phyloP scores from a whole-genome alignment of 371 early-diverging fungal species.

The Entomophthora muscae region DNA sequence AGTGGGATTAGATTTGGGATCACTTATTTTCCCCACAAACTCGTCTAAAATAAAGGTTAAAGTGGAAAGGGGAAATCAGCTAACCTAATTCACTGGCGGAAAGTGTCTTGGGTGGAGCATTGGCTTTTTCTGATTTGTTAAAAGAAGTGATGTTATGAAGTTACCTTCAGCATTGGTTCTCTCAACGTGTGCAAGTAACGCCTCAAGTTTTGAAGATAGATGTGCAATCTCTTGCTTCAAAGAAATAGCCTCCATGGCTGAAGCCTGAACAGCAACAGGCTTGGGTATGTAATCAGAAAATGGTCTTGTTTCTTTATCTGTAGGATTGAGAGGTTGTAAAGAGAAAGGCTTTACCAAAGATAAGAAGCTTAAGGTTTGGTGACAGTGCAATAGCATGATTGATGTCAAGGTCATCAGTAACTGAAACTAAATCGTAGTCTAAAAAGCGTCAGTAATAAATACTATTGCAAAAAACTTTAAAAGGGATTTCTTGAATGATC shows the following conservation, averaged over 20 bases:
- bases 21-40: not conserved
- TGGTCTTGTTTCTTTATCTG: not conserved
- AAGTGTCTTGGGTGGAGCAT: not conserved
- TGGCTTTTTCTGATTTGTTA: not conserved
- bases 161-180: not conserved
- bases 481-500: too few relatives aligned
- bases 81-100: not conserved
- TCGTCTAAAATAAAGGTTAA: not conserved
- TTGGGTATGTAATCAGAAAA: not conserved
- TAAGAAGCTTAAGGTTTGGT: not conserved
- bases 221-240: not conserved
- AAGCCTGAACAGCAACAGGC: not conserved
- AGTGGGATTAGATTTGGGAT: not conserved
- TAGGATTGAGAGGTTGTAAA: too few relatives aligned
- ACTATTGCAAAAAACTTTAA: not conserved
- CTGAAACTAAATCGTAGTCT: not conserved
- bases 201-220: not conserved
- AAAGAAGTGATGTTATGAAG: not conserved
- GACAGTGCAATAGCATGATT: constrained; percentile 2
- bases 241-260: not conserved
- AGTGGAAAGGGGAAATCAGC: not conserved
- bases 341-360: not conserved
- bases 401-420: constrained; percentile 4
- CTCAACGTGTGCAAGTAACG: not conserved
- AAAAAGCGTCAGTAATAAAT: not conserved